phyloP scores from a whole-genome alignment of 2,329 filamentous ascomycete species.

The Aspergillus awamori region DNA sequence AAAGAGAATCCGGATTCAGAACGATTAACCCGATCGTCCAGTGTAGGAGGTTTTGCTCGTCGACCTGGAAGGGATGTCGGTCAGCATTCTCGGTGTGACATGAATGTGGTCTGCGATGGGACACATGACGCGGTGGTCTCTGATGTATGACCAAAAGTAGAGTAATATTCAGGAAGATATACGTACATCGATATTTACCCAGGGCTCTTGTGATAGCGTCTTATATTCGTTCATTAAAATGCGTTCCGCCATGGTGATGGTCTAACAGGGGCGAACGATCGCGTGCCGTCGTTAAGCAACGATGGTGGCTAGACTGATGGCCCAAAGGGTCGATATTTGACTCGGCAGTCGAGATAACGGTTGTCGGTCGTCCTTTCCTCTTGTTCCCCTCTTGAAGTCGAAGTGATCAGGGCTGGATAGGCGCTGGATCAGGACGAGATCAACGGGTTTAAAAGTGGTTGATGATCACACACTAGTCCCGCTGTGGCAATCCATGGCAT shows the following conservation, averaged over 20 bases:
- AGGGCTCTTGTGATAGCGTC: constrained; percentile 82
- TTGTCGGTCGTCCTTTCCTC: background rate
- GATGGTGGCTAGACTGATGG: background rate
- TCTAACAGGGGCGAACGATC: background rate
- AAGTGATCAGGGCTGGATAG: background rate
- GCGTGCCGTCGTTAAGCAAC: background rate
- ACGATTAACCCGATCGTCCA: constrained; percentile 92
- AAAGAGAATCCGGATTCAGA: constrained; percentile 86
- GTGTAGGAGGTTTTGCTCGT: constrained; percentile 79
- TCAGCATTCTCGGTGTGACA: background rate
- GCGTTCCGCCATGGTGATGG: constrained; percentile 64
- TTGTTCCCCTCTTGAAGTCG: background rate
- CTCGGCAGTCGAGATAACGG: background rate
- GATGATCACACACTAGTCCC: constrained; percentile 7
- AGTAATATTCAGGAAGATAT: constrained; percentile 3
- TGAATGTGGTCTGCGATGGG: background rate
- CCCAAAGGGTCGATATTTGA: background rate
- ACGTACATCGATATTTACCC: constrained; percentile 84
- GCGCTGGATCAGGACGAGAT: background rate
- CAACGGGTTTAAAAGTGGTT: background rate
- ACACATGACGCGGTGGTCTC: background rate
- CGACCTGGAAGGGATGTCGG: constrained; percentile 56
- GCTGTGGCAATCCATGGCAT: constrained; percentile 21
- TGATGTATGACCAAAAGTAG: background rate
- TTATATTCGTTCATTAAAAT: constrained; percentile 89